Conservation (phyloP, 2,329 filamentous ascomycete species). For the Paraconiothyrium brasiliense region DNA sequence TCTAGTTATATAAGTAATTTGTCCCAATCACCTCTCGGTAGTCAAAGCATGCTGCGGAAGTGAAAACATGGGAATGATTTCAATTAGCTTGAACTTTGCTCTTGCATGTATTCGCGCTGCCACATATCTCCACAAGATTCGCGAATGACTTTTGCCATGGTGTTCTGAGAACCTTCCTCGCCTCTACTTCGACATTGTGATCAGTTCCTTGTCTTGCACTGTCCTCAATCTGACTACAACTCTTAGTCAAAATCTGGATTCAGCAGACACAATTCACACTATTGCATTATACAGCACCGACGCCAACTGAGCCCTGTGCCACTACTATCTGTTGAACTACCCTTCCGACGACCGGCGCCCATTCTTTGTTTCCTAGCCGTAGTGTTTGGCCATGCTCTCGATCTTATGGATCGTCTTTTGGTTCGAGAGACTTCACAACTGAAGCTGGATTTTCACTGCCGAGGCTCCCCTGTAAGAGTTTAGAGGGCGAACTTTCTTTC, state of each 20-base stretch:
- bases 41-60: too few relatives aligned
- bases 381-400: background rate
- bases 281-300: background rate
- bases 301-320: background rate
- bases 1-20: too few relatives aligned
- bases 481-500: background rate
- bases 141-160: too few relatives aligned
- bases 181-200: too few relatives aligned
- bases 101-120: too few relatives aligned
- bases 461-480: background rate
- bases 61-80: too few relatives aligned
- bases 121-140: too few relatives aligned
- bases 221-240: background rate
- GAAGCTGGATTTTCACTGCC: background rate
- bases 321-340: background rate
- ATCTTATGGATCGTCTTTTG: background rate
- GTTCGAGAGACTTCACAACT: background rate
- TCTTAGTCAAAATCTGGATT: too few relatives aligned
- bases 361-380: background rate
- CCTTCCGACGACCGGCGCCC: background rate
- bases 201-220: too few relatives aligned
- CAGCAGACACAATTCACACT: background rate
- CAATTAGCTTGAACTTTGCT: too few relatives aligned
- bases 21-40: too few relatives aligned
- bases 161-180: too few relatives aligned